phyloP scores from a whole-genome alignment of 75 land plant genomes.

The Cryptomeria japonica region DNA sequence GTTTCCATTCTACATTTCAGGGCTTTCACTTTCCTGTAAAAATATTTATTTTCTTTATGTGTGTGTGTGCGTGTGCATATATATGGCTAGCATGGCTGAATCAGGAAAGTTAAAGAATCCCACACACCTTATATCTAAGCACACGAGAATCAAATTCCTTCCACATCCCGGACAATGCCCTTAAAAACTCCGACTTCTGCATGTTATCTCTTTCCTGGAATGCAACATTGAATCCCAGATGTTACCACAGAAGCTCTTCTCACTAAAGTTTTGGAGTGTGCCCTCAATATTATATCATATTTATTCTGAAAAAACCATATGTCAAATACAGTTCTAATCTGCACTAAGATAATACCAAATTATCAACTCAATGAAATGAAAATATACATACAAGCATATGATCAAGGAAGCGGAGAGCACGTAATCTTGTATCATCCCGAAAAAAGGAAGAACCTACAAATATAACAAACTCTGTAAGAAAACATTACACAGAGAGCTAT shows the following conservation, averaged over 20 bases:
- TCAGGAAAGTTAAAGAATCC: conserved; percentile 9
- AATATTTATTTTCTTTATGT: no score
- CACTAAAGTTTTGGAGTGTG: background rate
- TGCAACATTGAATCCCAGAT: conserved; percentile 3
- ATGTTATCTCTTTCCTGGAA: conserved; percentile 96
- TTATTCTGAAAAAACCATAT: background rate
- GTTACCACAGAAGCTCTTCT: background rate
- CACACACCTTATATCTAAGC: conserved; percentile 85
- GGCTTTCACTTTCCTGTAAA: no score
- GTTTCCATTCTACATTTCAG: background rate
- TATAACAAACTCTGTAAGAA: conserved; percentile 7
- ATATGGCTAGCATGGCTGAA: background rate
- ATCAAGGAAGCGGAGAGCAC: conserved; percentile 96
- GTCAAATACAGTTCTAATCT: background rate
- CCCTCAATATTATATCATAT: background rate
- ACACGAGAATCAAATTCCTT: conserved; percentile 94
- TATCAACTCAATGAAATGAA: background rate
- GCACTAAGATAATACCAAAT: background rate
- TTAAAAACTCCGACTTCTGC: conserved; percentile 93
- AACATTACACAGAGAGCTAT: background rate
- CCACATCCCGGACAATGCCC: conserved; percentile 96
- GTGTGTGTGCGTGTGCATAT: background rate
- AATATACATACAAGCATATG: conserved; percentile 88
- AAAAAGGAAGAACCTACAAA: conserved; percentile 88
- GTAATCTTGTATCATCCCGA: conserved; percentile 94